Evolutionary conservation across 2,329 filamentous ascomycete genomes (phyloP).

Genomic region (Ophiosphaerella korrae): DNA sequence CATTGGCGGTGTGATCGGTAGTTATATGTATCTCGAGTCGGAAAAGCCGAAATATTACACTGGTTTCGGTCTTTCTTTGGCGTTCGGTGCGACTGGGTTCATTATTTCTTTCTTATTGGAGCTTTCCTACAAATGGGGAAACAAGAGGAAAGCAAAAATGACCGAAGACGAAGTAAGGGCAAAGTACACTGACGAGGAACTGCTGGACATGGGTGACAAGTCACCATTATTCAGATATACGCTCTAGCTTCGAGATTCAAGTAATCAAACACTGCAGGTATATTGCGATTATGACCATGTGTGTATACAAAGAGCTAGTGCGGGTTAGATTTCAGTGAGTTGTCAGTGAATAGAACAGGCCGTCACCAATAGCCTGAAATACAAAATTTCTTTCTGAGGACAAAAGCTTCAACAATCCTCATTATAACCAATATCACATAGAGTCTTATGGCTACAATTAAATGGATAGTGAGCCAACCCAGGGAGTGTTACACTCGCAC

Average conservation of each 20-base stretch:
- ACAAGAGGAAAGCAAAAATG: constrained; percentile 42
- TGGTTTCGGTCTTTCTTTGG: constrained; percentile 44
- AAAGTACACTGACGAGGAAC: constrained; percentile 45
- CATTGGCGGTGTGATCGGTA: constrained; percentile 38
- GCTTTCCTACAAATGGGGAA: constrained; percentile 41
- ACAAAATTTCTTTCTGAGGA: too few species aligned
- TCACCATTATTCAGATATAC: constrained; percentile 49
- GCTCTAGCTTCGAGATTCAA: constrained; percentile 2
- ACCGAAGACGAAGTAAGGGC: constrained; percentile 43
- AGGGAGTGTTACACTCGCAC: too few species aligned
- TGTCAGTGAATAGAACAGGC: too few species aligned
- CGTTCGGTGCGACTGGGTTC: constrained; percentile 30
- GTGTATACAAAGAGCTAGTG: too few species aligned
- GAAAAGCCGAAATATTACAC: constrained; percentile 46
- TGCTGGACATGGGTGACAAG: constrained; percentile 47
- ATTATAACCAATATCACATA: too few species aligned
- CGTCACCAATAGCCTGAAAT: too few species aligned
- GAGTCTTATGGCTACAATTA: too few species aligned
- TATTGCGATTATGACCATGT: too few species aligned
- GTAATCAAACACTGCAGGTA: not conserved
- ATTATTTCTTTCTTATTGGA: constrained; percentile 32
- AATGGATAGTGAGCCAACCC: too few species aligned
- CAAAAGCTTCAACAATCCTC: too few species aligned
- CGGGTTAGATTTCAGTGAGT: too few species aligned
- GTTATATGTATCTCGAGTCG: constrained; percentile 43